Percentiles rank a stretch among this genome's conserved stretches.
phyloP scores from a whole-genome alignment of 1,284 basidiomycete genomes.

The Psilocybe mexicana region DNA sequence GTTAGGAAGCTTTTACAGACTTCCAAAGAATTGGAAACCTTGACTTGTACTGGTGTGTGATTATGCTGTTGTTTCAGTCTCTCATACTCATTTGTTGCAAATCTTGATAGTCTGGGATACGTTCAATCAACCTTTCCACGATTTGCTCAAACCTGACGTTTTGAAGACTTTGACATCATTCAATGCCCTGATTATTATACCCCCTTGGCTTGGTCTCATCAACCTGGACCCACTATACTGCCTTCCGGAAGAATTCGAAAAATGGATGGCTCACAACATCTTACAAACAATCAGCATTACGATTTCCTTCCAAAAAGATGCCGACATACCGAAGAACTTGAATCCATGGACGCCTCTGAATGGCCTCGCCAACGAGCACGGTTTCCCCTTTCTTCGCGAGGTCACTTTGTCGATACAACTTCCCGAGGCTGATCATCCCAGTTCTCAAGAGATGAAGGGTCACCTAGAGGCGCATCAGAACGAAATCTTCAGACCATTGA shows the following conservation, averaged over 20 bases:
- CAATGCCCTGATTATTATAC: conserved; percentile 5
- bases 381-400: conserved; percentile 2
- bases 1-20: conserved; percentile 1
- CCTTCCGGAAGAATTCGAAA: conserved; percentile 8
- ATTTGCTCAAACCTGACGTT: conserved; percentile 4
- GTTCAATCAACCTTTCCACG: conserved; percentile 4
- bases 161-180: conserved; percentile 8
- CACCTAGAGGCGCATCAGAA: not conserved
- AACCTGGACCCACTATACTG: conserved; percentile 2
- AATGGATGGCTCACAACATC: conserved; percentile 6
- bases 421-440: not conserved
- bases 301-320: conserved; percentile 1
- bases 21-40: conserved; percentile 2
- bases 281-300: conserved; percentile 3
- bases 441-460: not conserved
- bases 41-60: conserved; percentile 6
- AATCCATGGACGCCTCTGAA: not conserved
- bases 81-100: not conserved
- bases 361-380: not conserved
- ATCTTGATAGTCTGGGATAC: conserved; percentile 6
- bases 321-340: not conserved
- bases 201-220: conserved; percentile 4
- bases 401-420: conserved; percentile 3
- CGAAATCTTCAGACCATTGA: not conserved
- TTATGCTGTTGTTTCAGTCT: not conserved